Evolutionary conservation across 2,329 filamentous ascomycete genomes (phyloP).

Genomic region (Pseudogymnoascus sp.): DNA sequence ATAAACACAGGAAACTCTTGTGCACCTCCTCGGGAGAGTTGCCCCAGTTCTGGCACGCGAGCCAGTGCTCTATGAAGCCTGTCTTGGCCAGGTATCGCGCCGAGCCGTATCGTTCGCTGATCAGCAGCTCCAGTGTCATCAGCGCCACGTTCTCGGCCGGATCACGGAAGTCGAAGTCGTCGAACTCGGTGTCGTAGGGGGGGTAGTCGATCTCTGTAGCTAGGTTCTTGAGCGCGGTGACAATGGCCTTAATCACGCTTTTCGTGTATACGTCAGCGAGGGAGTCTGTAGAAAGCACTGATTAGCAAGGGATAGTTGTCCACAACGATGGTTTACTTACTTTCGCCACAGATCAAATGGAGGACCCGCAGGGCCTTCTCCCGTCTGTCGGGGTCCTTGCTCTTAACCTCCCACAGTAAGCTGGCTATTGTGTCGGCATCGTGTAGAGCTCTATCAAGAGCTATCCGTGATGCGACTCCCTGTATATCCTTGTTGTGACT

Average conservation of each 20-base stretch:
- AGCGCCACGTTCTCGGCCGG: constrained; percentile 54
- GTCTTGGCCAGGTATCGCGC: constrained; percentile 51
- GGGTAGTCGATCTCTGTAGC: constrained; percentile 43
- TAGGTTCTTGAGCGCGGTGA: constrained; percentile 52
- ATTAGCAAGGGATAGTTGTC: constrained; percentile 21
- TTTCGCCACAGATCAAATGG: constrained; percentile 45
- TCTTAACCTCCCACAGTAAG: constrained; percentile 51
- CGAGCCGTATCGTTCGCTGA: constrained; percentile 47
- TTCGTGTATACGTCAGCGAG: constrained; percentile 23
- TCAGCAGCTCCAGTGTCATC: constrained; percentile 48
- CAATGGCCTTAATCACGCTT: constrained; percentile 39
- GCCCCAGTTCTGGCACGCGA: constrained; percentile 66
- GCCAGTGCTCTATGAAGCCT: constrained; percentile 63
- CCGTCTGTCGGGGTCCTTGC: constrained; percentile 50
- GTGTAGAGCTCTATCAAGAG: constrained; percentile 51
- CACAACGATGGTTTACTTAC: constrained; percentile 26
- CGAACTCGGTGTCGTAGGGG: constrained; percentile 48
- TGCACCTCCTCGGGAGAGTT: constrained; percentile 42
- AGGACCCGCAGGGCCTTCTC: constrained; percentile 50
- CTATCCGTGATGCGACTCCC: constrained; percentile 56
- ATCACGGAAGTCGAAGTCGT: constrained; percentile 56
- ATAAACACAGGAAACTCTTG: constrained; percentile 41
- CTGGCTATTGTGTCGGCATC: constrained; percentile 43
- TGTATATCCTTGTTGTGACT: constrained; percentile 68
- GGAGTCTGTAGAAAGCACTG: constrained; percentile 13